A percentile compares a stretch with the other conserved stretches of the same genome.
phyloP scores from a whole-genome alignment of 169 alveolate species.

The Plasmodium reichenowi region DNA sequence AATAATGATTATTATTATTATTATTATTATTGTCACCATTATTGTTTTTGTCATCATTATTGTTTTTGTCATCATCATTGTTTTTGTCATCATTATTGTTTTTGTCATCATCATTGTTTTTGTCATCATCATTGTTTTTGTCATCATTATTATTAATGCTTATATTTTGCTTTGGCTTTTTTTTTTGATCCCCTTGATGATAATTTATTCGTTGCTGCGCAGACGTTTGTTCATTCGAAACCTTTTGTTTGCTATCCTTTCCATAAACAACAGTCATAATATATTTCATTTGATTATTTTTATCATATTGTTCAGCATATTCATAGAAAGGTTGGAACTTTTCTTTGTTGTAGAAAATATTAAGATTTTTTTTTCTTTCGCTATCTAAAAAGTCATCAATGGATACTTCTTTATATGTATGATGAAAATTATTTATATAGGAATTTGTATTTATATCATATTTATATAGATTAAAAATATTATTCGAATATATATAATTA shows the following conservation, averaged over 20 bases:
- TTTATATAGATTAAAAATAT: constrained; percentile 52
- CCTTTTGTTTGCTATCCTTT: neutral
- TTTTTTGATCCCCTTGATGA: neutral
- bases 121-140: neutral
- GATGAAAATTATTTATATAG: constrained; percentile 35
- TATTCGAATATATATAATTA: constrained; percentile 53
- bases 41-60: neutral
- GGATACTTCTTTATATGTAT: constrained; percentile 35
- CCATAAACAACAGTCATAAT: constrained; percentile 52
- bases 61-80: neutral
- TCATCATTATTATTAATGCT: neutral
- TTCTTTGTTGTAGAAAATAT: constrained; percentile 25
- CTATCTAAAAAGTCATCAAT: constrained; percentile 31
- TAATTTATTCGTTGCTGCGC: neutral
- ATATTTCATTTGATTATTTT: constrained; percentile 50
- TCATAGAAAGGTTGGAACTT: constrained; percentile 27
- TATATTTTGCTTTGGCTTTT: neutral
- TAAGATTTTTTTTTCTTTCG: constrained; percentile 33
- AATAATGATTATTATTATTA: neutral
- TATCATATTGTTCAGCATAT: constrained; percentile 34
- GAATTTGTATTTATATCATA: constrained; percentile 70
- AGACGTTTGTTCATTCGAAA: neutral
- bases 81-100: neutral
- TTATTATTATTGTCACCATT: neutral
- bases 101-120: neutral